phyloP scores from a whole-genome alignment of 495 filamentous ascomycete genomes.

The Aspergillus leporis region DNA sequence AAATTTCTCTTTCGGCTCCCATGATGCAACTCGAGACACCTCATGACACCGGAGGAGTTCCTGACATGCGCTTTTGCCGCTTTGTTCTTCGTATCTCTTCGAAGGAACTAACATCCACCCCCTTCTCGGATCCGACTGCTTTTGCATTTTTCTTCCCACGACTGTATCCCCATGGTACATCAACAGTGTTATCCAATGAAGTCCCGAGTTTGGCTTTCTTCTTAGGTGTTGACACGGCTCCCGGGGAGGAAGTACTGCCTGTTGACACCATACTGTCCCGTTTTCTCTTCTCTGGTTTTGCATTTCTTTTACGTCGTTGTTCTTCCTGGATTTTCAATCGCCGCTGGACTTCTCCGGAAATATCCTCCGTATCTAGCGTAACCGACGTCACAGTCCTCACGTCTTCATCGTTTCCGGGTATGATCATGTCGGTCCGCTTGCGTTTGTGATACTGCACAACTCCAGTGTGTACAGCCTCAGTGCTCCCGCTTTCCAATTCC shows the following conservation, averaged over 20 bases:
- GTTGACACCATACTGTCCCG: slow-evolving; percentile 40
- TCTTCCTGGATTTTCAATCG: slow-evolving; percentile 43
- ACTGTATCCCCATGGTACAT: background rate
- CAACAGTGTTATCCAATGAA: background rate
- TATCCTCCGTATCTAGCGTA: slow-evolving; percentile 46
- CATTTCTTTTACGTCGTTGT: slow-evolving; percentile 28
- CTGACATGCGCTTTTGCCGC: slow-evolving; percentile 1
- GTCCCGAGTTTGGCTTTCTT: slow-evolving; percentile 28
- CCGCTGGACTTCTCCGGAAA: slow-evolving; percentile 46
- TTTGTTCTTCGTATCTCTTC: background rate
- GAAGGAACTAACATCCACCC: background rate
- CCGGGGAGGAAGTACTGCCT: slow-evolving; percentile 26
- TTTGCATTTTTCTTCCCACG: background rate
- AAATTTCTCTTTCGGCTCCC: background rate
- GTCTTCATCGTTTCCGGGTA: slow-evolving; percentile 24
- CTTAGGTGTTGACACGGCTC: slow-evolving; percentile 10
- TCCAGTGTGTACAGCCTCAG: background rate
- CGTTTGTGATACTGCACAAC: slow-evolving; percentile 22
- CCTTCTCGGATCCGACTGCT: background rate
- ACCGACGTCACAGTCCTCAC: slow-evolving; percentile 22
- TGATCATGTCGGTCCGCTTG: slow-evolving; percentile 19
- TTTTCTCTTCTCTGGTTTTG: slow-evolving; percentile 43
- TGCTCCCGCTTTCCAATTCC: slow-evolving; percentile 9
- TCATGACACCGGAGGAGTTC: background rate
- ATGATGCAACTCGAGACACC: background rate